These are phyloP conservation scores for Falciphora oryzae DNA, from an alignment of 2,329 filamentous ascomycete genomes.

Conservation along the genomic window DNA sequence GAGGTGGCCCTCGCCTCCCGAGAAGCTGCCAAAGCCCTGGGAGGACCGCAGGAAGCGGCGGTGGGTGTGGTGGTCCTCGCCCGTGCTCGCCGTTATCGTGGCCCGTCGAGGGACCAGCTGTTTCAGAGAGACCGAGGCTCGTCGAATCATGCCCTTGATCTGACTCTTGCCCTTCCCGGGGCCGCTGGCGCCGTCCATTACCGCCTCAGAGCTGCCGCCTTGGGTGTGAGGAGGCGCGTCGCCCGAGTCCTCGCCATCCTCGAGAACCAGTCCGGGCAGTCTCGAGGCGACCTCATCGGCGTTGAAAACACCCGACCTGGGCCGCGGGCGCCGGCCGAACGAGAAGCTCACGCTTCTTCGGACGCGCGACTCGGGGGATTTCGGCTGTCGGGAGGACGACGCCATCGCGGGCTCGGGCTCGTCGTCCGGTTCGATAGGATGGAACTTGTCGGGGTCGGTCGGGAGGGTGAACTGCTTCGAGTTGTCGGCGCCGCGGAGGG, in stretches of 20 bases:
- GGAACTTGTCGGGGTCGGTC: slow-evolving; percentile 8
- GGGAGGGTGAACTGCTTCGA: slow-evolving; percentile 1
- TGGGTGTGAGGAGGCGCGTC: slow-evolving; percentile 3
- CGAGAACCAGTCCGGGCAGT: slow-evolving; percentile 21
- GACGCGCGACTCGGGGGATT: neutral
- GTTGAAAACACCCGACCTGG: slow-evolving; percentile 35
- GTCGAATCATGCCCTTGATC: slow-evolving; percentile 46
- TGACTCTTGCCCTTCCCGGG: slow-evolving; percentile 21
- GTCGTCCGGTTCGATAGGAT: slow-evolving; percentile 3
- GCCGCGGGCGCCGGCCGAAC: slow-evolving; percentile 40
- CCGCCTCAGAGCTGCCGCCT: neutral
- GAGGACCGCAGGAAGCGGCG: slow-evolving; percentile 17
- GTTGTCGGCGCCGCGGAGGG: slow-evolving; percentile 30
- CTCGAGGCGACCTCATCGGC: slow-evolving; percentile 24
- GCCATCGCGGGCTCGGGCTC: slow-evolving; percentile 15
- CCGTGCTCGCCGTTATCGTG: slow-evolving; percentile 31
- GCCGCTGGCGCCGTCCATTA: slow-evolving; percentile 9
- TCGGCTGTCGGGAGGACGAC: slow-evolving; percentile 25
- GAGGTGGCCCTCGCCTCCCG: slow-evolving; percentile 1
- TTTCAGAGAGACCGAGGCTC: slow-evolving; percentile 49
- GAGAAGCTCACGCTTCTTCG: slow-evolving; percentile 45
- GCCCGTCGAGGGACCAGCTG: slow-evolving; percentile 45
- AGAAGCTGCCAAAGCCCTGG: slow-evolving; percentile 23
- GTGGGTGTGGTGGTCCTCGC: slow-evolving; percentile 18
- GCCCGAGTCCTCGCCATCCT: slow-evolving; percentile 16